phyloP scores from a whole-genome alignment of 768 basidiomycete species.

The Suillus lakei region DNA sequence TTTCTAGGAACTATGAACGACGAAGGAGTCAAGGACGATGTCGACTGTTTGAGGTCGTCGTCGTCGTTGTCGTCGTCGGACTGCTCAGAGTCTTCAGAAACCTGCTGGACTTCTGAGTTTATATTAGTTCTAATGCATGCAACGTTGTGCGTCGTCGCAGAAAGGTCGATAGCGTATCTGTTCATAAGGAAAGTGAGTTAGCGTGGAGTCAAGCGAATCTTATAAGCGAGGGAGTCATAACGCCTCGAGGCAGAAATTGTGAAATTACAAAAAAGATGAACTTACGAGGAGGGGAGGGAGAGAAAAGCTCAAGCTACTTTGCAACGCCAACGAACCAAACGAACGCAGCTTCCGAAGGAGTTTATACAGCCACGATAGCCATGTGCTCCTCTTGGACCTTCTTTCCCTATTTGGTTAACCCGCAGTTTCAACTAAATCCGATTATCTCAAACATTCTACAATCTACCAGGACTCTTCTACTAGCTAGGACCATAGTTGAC shows the following conservation, averaged over 20 bases:
- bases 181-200: neutral
- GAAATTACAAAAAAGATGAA: neutral
- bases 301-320: constrained; percentile 8
- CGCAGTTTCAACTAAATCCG: neutral
- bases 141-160: constrained; percentile 33
- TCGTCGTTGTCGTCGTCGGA: constrained; percentile 1
- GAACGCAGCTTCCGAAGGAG: neutral
- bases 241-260: neutral
- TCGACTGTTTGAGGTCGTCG: neutral
- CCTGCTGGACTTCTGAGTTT: constrained; percentile 57
- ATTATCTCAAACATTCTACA: too few relatives aligned
- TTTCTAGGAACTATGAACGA: constrained; percentile 41
- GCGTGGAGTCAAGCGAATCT: constrained; percentile 21
- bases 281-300: constrained; percentile 17
- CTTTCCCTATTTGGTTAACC: neutral
- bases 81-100: constrained; percentile 12
- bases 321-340: neutral
- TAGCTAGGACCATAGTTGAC: too few relatives aligned
- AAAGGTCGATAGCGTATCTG: constrained; percentile 28
- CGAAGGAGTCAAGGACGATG: constrained; percentile 45
- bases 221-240: neutral
- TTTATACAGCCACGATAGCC: neutral
- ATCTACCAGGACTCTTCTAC: too few relatives aligned
- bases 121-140: constrained; percentile 47
- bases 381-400: neutral